phyloP scores from a whole-genome alignment of 257 asterid genomes.

The Oldenlandia corymbosa region DNA sequence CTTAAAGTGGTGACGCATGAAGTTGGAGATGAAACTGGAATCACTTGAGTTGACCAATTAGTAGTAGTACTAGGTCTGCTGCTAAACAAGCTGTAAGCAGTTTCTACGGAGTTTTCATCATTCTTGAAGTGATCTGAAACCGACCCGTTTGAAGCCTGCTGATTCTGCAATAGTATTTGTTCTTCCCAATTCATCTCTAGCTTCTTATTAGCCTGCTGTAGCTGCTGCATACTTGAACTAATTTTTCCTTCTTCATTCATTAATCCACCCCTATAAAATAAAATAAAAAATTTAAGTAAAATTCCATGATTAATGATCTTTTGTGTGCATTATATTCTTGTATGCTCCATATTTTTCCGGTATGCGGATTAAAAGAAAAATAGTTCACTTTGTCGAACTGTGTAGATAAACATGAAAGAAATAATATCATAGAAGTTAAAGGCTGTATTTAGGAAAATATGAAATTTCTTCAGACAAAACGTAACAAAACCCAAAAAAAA shows the following conservation, averaged over 20 bases:
- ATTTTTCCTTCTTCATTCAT: conserved; percentile 54
- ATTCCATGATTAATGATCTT: too few relatives aligned
- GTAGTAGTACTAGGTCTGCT: conserved; percentile 11
- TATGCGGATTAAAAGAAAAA: too few relatives aligned
- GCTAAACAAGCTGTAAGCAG: conserved; percentile 10
- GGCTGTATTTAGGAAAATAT: too few relatives aligned
- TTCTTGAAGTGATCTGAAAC: conserved; percentile 24
- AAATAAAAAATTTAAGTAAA: background rate
- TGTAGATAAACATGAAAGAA: too few relatives aligned
- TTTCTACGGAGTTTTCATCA: conserved; percentile 22
- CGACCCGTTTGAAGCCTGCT: conserved; percentile 12
- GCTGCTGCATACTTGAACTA: conserved; percentile 24
- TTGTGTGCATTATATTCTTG: too few relatives aligned
- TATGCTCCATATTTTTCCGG: too few relatives aligned
- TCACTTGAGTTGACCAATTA: conserved; percentile 37
- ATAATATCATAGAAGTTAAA: too few relatives aligned
- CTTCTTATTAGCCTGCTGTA: too few relatives aligned
- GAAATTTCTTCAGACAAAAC: too few relatives aligned
- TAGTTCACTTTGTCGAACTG: too few relatives aligned
- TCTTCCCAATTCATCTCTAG: conserved; percentile 56
- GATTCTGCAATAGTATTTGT: conserved; percentile 33
- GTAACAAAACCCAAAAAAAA: too few relatives aligned
- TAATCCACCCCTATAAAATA: conserved; percentile 45
- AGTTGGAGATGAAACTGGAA: conserved; percentile 48
- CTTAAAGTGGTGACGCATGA: conserved; percentile 44